These are phyloP conservation scores for Auriculariales sp. DNA, from an alignment of 768 basidiomycete genomes.

Conservation along the genomic window DNA sequence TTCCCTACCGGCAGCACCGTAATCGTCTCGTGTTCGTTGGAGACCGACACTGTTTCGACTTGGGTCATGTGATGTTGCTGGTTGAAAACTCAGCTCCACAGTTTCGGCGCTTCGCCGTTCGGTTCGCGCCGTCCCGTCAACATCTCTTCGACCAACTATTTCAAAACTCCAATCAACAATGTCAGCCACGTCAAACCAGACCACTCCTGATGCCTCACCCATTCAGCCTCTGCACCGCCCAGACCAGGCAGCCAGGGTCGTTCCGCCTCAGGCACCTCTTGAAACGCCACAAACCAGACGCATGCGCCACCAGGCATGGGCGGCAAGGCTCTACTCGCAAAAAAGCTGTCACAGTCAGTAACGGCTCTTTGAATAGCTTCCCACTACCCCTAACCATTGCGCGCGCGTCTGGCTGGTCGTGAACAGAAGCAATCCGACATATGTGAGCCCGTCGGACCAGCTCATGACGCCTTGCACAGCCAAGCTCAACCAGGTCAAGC, in stretches of 20 bases:
- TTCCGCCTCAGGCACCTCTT: conserved; percentile 66
- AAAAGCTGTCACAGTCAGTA: conserved; percentile 47
- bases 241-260: conserved; percentile 60
- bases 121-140: background rate
- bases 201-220: conserved; percentile 57
- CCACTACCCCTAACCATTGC: background rate
- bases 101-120: too few relatives aligned
- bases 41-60: too few relatives aligned
- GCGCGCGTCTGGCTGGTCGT: background rate
- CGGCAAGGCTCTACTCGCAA: conserved; percentile 82
- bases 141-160: conserved; percentile 4
- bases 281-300: conserved; percentile 41
- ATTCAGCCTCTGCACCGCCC: conserved; percentile 83
- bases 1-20: too few relatives aligned
- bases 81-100: too few relatives aligned
- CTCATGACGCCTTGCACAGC: conserved; percentile 88
- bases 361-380: background rate
- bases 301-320: conserved; percentile 53
- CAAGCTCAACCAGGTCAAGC: conserved; percentile 81
- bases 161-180: too few relatives aligned
- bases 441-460: conserved; percentile 88
- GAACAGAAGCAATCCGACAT: conserved; percentile 59
- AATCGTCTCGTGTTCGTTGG: too few relatives aligned
- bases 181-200: conserved; percentile 34
- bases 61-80: too few relatives aligned